These are phyloP conservation scores for Massariosphaeria phaeospora DNA, from an alignment of 495 filamentous ascomycete genomes.

Conservation along the genomic window DNA sequence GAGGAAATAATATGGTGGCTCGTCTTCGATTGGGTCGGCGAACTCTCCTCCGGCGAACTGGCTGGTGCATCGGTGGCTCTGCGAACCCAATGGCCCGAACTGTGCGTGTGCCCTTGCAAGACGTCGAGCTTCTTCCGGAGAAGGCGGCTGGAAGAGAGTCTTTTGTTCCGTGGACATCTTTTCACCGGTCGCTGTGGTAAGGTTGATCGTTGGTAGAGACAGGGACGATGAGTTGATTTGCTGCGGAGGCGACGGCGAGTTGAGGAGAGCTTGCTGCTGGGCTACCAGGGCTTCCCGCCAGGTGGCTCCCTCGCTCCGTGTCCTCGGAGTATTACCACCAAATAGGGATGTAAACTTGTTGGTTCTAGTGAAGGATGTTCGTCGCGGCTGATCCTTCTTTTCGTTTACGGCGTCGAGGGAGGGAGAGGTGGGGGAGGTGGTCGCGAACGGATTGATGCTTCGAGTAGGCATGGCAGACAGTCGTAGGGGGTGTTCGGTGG, in stretches of 20 bases:
- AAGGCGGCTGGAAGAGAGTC: slow-evolving; percentile 86
- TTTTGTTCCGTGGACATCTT: slow-evolving; percentile 62
- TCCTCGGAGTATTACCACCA: slow-evolving; percentile 56
- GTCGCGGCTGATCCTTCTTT: slow-evolving; percentile 29
- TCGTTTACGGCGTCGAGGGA: slow-evolving; percentile 35
- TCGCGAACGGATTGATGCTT: slow-evolving; percentile 39
- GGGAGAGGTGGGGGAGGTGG: slow-evolving; percentile 25
- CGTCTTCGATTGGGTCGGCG: slow-evolving; percentile 81
- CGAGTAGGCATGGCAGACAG: slow-evolving; percentile 39
- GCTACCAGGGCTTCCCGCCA: slow-evolving; percentile 52
- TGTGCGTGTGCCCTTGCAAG: slow-evolving; percentile 79
- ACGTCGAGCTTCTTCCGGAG: slow-evolving; percentile 72
- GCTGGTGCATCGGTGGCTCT: slow-evolving; percentile 80
- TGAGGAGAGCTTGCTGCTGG: slow-evolving; percentile 54
- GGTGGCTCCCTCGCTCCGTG: slow-evolving; percentile 53
- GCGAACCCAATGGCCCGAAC: slow-evolving; percentile 79
- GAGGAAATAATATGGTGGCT: slow-evolving; percentile 94
- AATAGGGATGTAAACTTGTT: slow-evolving; percentile 55
- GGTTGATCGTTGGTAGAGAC: slow-evolving; percentile 84
- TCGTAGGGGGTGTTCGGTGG: background rate
- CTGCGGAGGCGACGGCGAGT: slow-evolving; percentile 55
- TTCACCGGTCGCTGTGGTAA: slow-evolving; percentile 81
- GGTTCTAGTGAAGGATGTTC: slow-evolving; percentile 60
- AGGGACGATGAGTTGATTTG: slow-evolving; percentile 63
- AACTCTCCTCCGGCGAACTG: slow-evolving; percentile 68